Evolutionary conservation across 441 rosid genomes (phyloP).

Genomic region (Aquilaria agallochum): DNA sequence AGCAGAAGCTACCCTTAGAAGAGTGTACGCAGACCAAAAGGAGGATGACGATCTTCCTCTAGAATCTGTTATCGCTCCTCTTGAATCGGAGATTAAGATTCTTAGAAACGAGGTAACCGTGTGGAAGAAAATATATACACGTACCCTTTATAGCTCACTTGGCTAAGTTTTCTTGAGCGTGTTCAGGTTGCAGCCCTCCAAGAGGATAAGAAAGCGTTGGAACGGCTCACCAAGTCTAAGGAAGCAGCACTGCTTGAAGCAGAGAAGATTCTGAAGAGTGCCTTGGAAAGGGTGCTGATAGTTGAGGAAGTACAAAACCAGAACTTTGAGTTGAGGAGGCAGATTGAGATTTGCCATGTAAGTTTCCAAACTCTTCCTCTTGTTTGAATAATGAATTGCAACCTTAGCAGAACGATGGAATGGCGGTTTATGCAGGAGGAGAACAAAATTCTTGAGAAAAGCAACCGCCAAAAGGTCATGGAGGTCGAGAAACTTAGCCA

Average conservation of each 20-base stretch:
- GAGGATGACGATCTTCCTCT: constrained; percentile 63
- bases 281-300: constrained; percentile 80
- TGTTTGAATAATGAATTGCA: constrained; percentile 1
- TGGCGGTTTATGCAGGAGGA: constrained; percentile 58
- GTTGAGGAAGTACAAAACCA: constrained; percentile 96
- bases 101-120: constrained; percentile 60
- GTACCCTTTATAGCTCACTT: neutral
- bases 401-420: neutral
- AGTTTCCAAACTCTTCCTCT: constrained; percentile 1
- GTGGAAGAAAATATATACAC: neutral
- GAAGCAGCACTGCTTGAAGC: constrained; percentile 91
- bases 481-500: constrained; percentile 90
- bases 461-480: constrained; percentile 80
- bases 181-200: constrained; percentile 60
- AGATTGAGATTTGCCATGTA: constrained; percentile 89
- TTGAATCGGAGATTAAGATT: constrained; percentile 78
- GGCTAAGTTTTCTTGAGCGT: neutral
- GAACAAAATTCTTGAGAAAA: constrained; percentile 85
- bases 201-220: constrained; percentile 91
- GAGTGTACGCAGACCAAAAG: constrained; percentile 59
- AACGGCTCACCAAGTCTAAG: constrained; percentile 90
- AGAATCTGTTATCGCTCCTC: constrained; percentile 74
- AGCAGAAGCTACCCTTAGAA: constrained; percentile 81
- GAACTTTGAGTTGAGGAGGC: constrained; percentile 73
- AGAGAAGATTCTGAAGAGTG: constrained; percentile 71